Evolutionary conservation across 768 basidiomycete genomes (phyloP).

Genomic region (Tylopilus felleus): DNA sequence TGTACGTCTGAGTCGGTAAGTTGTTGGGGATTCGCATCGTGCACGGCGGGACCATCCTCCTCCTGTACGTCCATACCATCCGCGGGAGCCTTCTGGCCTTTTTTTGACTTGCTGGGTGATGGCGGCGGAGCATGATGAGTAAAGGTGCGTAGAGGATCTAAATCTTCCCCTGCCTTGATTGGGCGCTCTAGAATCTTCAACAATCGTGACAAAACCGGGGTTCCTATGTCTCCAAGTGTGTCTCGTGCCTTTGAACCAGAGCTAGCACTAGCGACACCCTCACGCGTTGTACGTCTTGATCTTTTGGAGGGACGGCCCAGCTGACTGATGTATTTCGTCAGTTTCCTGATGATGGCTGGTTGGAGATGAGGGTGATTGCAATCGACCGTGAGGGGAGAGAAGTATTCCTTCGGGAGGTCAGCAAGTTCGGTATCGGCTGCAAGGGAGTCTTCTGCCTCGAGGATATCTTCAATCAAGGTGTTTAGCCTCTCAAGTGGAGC

Average conservation of each 20-base stretch:
- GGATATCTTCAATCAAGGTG: constrained; percentile 77
- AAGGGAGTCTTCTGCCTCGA: constrained; percentile 74
- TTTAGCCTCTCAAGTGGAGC: constrained; percentile 74
- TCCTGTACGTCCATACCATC: constrained; percentile 6
- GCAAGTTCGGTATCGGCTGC: constrained; percentile 50
- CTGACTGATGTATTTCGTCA: constrained; percentile 66
- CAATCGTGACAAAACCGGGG: constrained; percentile 55
- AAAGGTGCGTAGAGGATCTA: constrained; percentile 61
- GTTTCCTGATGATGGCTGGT: constrained; percentile 56
- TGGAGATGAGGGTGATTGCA: constrained; percentile 58
- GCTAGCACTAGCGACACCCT: constrained; percentile 30
- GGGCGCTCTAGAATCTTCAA: constrained; percentile 78
- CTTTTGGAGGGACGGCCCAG: constrained; percentile 68
- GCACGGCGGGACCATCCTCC: not conserved
- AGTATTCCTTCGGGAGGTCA: constrained; percentile 59
- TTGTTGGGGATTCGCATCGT: constrained; percentile 16
- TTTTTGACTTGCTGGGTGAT: constrained; percentile 47
- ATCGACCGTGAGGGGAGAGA: constrained; percentile 59
- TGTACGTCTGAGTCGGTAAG: constrained; percentile 50
- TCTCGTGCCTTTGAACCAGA: constrained; percentile 47
- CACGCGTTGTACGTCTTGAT: constrained; percentile 45
- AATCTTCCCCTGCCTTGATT: constrained; percentile 69
- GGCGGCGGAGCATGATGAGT: constrained; percentile 18
- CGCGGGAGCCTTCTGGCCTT: constrained; percentile 35
- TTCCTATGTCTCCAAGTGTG: constrained; percentile 67